These are phyloP conservation scores for Boletales sp. DNA, from an alignment of 768 basidiomycete genomes.

Conservation along the genomic window DNA sequence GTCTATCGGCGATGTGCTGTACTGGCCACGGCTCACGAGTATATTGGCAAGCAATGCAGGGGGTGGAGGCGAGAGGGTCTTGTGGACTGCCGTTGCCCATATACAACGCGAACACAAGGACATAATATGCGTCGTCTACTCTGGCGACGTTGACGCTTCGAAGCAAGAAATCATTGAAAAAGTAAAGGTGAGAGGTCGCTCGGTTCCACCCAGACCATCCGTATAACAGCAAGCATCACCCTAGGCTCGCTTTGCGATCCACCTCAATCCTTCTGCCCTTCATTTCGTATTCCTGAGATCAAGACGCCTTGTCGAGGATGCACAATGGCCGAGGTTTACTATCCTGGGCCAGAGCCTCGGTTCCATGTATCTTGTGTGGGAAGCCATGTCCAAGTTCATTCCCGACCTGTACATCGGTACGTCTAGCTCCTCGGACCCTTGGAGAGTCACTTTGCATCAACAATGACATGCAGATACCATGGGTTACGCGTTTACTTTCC, in stretches of 20 bases:
- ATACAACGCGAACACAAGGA: conserved; percentile 66
- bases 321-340: conserved; percentile 86
- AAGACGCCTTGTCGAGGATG: conserved; percentile 72
- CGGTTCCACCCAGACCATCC: not conserved
- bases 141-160: conserved; percentile 76
- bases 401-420: conserved; percentile 91
- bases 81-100: conserved; percentile 86
- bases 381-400: conserved; percentile 73
- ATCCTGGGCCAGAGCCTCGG: conserved; percentile 89
- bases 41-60: conserved; percentile 76
- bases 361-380: conserved; percentile 77
- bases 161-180: conserved; percentile 80
- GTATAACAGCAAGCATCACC: not conserved
- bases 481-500: conserved; percentile 96
- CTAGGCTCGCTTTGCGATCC: conserved; percentile 79
- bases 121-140: conserved; percentile 78
- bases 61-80: conserved; percentile 92
- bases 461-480: conserved; percentile 69
- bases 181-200: conserved; percentile 55
- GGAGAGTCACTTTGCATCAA: conserved; percentile 3
- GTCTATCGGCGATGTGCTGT: conserved; percentile 16
- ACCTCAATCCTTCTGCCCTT: conserved; percentile 57
- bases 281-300: conserved; percentile 80
- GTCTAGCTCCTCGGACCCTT: conserved; percentile 13
- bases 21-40: conserved; percentile 30